Evolutionary conservation across 1,284 basidiomycete species (phyloP).

Genomic region (Tylopilus sp.): DNA sequence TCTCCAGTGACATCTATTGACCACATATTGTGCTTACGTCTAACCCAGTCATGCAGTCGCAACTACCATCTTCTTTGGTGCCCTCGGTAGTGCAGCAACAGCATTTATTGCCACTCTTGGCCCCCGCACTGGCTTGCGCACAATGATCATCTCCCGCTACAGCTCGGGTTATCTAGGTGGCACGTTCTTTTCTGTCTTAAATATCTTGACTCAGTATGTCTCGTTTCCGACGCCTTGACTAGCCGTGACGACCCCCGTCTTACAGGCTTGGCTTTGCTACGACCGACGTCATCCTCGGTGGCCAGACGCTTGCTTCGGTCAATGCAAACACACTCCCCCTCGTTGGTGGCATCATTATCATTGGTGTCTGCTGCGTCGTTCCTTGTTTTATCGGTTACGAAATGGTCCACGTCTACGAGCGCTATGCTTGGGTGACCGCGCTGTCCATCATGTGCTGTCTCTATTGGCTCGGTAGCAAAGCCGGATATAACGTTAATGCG

Average conservation of each 20-base stretch:
- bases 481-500: constrained; percentile 46
- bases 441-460: constrained; percentile 54
- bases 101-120: constrained; percentile 61
- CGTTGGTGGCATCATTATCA: constrained; percentile 44
- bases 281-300: constrained; percentile 47
- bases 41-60: constrained; percentile 40
- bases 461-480: constrained; percentile 52
- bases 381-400: constrained; percentile 51
- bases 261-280: constrained; percentile 47
- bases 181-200: constrained; percentile 54
- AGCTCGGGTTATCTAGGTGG: constrained; percentile 56
- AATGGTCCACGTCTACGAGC: constrained; percentile 56
- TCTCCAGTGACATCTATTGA: constrained; percentile 1
- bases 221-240: background rate
- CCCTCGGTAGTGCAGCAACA: constrained; percentile 40
- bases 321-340: constrained; percentile 41
- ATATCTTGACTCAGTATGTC: constrained; percentile 52
- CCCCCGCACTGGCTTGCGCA: constrained; percentile 56
- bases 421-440: constrained; percentile 58
- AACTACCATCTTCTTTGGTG: constrained; percentile 43
- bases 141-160: constrained; percentile 56
- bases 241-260: background rate
- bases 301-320: constrained; percentile 46
- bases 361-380: constrained; percentile 42
- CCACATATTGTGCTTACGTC: background rate